Base-by-base conservation (phyloP, 495 filamentous ascomycete genomes). In the Usnea hakonensis region DNA sequence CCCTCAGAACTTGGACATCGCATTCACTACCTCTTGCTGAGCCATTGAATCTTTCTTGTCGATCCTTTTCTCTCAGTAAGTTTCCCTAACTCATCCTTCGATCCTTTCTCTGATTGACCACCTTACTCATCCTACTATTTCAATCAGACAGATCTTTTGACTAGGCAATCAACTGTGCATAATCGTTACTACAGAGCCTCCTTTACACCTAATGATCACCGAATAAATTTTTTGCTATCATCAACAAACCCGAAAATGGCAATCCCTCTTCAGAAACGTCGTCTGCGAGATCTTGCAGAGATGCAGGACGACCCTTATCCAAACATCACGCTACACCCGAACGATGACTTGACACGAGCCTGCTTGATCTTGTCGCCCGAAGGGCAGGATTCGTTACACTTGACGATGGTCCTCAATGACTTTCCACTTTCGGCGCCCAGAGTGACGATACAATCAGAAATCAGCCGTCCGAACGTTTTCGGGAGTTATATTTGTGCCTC, bases 401-500 rank as follows among this genome's bases (percentile, higher is more conserved):
- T 75, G 61, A 74, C 68, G 67, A 64, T 74, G 65, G 75, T 78
- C 72, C 75, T 76, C 74, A 72, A 72, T 69, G 68, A 63, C 54
- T 84, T 81, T 73, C 81, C 80, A 59, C 66, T 79, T 33, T 46
- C 56, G 36, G 73, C 81, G 2, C 78, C 78, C 3, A 5, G 0
- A 32, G 66, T 83, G 62, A 74, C 64, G 36, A 81, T 81, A 69
- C 68, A 81, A 72, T 77, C 80, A 56, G 67, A 74, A 60, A 75
- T 84, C 65, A 67, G 65, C 64, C 82, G 85, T 67, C 84, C 83
- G 36, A 84, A 83, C 58, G 72, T 81, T 38, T 78, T 70, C 59
- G 75, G 68, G 5, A 41, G 65, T 65, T 81, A 74, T 66, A 82
- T 83, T 64, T 81, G 78, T 67, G 77, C 76, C 17, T 74, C 70